Base-by-base conservation (phyloP, 208 protist genomes). In the Trypanosoma melophagium region DNA sequence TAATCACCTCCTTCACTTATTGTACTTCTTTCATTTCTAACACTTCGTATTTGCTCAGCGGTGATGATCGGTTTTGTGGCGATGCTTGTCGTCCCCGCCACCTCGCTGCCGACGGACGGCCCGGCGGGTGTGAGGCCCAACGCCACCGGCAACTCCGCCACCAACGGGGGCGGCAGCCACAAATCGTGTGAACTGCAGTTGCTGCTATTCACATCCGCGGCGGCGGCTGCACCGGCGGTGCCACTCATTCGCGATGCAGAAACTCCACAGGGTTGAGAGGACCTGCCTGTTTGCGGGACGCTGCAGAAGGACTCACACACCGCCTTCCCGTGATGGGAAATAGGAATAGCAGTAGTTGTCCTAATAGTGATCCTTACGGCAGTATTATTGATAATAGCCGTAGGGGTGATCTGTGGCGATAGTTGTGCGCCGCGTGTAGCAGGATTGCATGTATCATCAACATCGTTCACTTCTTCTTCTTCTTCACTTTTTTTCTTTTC, bases 281-380 rank as follows among this genome's bases (percentile, higher is more conserved):
- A 61, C 17, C 57, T 61, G 14, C 21, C 57, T 13, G 57, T 61
- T 17, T 47, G 31, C 24, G 57, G 57, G n/a, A 41, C 40, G 14
- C 57, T 61, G 16, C 35, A 61, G 7, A 47, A 24, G 2, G 41
- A 40, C 8, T 61, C 57, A 31, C 57, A 45, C 22, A 28, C 24
- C 14, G 50, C 2, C 50, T 31, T 28, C 14, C 50, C 50, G 2
- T 35, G 28, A 35, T 35, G 28, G 28, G 28, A 35, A 35, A 35
- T 1, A 35, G 28, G 28, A 35, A 35, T 35, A 35, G 28, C 28
- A 35, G 28, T 35, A 35, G 1, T 35, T 1, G 28, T 35, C 28
- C 28, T 35, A 1, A 35, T 5, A 35, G 28, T 35, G 5, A 35
- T 5, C 3, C 3, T 35, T 35, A 35, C 28, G 5, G 28, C 3